Percentiles rank a stretch among this genome's conserved stretches.
Evolutionary conservation across 2,329 filamentous ascomycete species (phyloP).

Genomic region (Acephala macrosclerotiorum): DNA sequence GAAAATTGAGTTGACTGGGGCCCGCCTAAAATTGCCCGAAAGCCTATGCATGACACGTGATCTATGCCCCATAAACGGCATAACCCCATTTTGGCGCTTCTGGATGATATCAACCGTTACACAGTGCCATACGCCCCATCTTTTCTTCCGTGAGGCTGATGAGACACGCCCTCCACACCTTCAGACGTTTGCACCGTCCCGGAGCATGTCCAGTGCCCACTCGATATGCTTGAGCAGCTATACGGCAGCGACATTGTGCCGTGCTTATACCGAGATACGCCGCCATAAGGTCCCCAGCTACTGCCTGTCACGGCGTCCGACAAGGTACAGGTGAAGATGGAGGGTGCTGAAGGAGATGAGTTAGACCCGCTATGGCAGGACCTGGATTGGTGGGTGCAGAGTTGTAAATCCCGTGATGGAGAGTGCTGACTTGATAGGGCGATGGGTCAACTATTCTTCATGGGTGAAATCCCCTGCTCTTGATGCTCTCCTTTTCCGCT

Average conservation of each 20-base stretch:
- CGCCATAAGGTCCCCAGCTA: conserved; percentile 31
- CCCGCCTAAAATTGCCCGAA: neutral
- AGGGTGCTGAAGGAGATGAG: conserved; percentile 57
- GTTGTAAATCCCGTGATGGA: conserved; percentile 12
- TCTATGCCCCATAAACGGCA: neutral
- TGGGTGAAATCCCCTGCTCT: conserved; percentile 49
- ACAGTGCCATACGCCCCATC: neutral
- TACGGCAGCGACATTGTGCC: conserved; percentile 35
- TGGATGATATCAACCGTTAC: neutral
- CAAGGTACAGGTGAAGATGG: conserved; percentile 46
- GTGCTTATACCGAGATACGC: conserved; percentile 35
- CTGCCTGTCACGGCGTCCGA: conserved; percentile 24
- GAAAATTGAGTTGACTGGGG: conserved; percentile 7
- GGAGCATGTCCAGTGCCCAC: conserved; percentile 26
- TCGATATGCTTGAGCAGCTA: conserved; percentile 13
- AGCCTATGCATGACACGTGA: neutral
- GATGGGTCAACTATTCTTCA: conserved; percentile 80
- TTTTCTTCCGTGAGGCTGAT: conserved; percentile 16
- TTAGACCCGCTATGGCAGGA: conserved; percentile 44
- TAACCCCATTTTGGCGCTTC: neutral
- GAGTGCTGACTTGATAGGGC: conserved; percentile 53
- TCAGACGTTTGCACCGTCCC: conserved; percentile 28
- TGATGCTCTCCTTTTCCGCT: conserved; percentile 1
- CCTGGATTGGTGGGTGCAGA: conserved; percentile 41
- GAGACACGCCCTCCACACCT: conserved; percentile 9